These are phyloP conservation scores for Aspergillus sp. DNA, from an alignment of 2,329 filamentous ascomycete species.

Conservation along the genomic window DNA sequence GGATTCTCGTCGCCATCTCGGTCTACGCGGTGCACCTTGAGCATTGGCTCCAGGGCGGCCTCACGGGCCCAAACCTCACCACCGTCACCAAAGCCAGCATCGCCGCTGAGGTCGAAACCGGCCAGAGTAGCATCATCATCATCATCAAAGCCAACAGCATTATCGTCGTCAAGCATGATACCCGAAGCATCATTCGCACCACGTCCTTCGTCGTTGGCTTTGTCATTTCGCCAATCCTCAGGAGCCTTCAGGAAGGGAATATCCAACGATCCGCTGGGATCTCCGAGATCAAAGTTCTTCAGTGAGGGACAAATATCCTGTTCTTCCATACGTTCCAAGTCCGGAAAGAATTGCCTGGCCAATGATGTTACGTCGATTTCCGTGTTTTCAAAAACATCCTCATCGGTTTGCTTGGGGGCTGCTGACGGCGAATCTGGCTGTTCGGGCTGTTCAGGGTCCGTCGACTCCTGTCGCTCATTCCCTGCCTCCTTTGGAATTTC, in stretches of 20 bases:
- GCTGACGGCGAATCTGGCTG: constrained; percentile 25
- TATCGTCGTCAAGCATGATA: constrained; percentile 81
- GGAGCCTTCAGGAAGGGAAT: constrained; percentile 87
- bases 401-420: constrained; percentile 24
- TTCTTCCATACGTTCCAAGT: constrained; percentile 69
- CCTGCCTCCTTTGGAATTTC: constrained; percentile 39
- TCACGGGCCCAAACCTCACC: constrained; percentile 94
- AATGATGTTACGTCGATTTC: constrained; percentile 76
- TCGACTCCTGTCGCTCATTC: constrained; percentile 35
- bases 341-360: constrained; percentile 78
- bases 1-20: constrained; percentile 50
- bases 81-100: constrained; percentile 88
- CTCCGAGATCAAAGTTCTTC: constrained; percentile 87
- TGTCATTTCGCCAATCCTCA: constrained; percentile 76
- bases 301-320: constrained; percentile 93
- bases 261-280: constrained; percentile 77
- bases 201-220: constrained; percentile 50
- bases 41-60: constrained; percentile 79
- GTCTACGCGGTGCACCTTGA: constrained; percentile 63
- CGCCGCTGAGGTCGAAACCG: constrained; percentile 62
- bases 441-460: constrained; percentile 34
- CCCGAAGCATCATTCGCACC: constrained; percentile 66
- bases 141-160: constrained; percentile 74
- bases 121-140: constrained; percentile 69
- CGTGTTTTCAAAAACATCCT: constrained; percentile 46